Evolutionary conservation across 371 early-diverging fungal species (phyloP), one percentile per base, ranked within the genome.

Genomic region (Rhizopus delemar): DNA sequence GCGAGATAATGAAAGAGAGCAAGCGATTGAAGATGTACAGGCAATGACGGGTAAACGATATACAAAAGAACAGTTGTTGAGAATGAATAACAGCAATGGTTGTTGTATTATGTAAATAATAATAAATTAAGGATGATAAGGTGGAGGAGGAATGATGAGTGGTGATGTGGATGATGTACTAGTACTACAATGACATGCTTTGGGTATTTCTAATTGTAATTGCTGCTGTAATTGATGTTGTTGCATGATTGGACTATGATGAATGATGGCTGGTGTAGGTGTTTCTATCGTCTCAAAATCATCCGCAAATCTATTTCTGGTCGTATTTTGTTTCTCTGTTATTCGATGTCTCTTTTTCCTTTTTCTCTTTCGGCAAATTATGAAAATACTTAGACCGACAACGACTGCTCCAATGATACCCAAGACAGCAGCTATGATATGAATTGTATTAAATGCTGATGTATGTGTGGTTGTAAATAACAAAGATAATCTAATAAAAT

Each of bases 1-100:
- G 54, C 75, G 69, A 52, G 90, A 90, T 0, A 82, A 83, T 32
- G 86, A 85, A 49, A 74, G 75, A 15, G 89, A 90, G 53, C 82
- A 85, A 41, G 86, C 87, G 2, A 59, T 64, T 7, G 86, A 86
- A 46, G 90, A 89, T 65, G 70, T 87, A 34, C 70, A 82, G 48
- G 81, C 79, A 2, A 71, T 89, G 34, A 78, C 83, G 22, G 78
- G 83, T 34, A 83, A 69, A 33, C 57, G 43, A 49, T 79, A 70
- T 56, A 65, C 76, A 35, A 63, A 68, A 60, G 76, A 75, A 31
- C 73, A 75, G 36, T 36, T 74, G 36, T 53, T 69, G 34, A 60
- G 70, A 8, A 72, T 79, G 76, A 66, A 41, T 34, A 60, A 62
- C 33, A 51, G 58, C 31, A 52, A 53, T n/a, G 66, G 68, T 54